Base-by-base conservation (phyloP, 257 asterid species). In the Echites panduratus region DNA sequence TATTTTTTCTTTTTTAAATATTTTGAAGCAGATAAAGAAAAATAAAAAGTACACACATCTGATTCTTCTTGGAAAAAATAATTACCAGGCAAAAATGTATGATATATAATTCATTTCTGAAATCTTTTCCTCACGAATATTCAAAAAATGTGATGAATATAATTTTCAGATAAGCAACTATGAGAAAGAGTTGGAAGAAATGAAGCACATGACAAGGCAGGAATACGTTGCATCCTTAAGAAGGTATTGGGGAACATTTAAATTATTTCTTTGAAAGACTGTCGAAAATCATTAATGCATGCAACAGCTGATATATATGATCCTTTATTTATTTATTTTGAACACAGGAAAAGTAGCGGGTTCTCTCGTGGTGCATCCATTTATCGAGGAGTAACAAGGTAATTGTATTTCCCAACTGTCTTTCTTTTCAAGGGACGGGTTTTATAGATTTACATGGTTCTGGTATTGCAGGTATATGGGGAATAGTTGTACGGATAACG, bases 371-470 rank as follows among this genome's bases (percentile, higher is more conserved):
- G 98, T 26, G 96, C 96, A 7, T 93, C 97, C 17, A 89, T 90
- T 65, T 93, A 93, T 73, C 88, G 97, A 66, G 98, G 98, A 12
- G 98, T 93, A 43, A 93, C 98, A 9, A 90, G 98, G 98, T 93
- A 86, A 58, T 26, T 44, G 12, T 3, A 8, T 38, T 26, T 9
- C 13, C 9, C 62, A 48, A 24, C 6, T 0, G 5, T 38, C 2
- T 8, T 41, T 47, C 41, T 19, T 52, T 17, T 5, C 0, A 8
- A n/a, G 49, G 27, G 49, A 32, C 1, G 53, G 53, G 53, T 8
- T 12, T 48, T n/a, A n/a, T n/a, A n/a, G n/a, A n/a, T n/a, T n/a
- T n/a, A n/a, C n/a, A n/a, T n/a, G n/a, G n/a, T n/a, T n/a, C n/a
- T n/a, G n/a, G n/a, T n/a, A n/a, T n/a, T n/a, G n/a, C n/a, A n/a